Percentiles rank a stretch among this genome's conserved stretches.
phyloP scores from a whole-genome alignment of 2,329 filamentous ascomycete species.

The Trichoderma lentiforme region DNA sequence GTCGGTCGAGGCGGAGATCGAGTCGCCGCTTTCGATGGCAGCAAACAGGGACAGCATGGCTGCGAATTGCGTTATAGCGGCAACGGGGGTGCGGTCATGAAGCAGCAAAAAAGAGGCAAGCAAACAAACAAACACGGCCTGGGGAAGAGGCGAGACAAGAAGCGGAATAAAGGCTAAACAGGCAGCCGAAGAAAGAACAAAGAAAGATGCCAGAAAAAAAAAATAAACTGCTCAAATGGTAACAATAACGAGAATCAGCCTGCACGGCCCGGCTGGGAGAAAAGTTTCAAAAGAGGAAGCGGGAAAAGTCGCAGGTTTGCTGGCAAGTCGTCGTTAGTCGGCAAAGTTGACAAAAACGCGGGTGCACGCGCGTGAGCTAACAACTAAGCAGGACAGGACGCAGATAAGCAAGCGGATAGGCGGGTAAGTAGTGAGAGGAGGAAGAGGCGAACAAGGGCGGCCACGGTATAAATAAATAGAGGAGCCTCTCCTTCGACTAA shows the following conservation, averaged over 20 bases:
- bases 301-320: not conserved
- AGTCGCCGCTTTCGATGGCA: slow-evolving; percentile 32
- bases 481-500: not conserved
- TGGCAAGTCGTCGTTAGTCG: not conserved
- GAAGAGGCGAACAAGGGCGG: not conserved
- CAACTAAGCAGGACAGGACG: not conserved
- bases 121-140: not conserved
- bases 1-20: slow-evolving; percentile 34
- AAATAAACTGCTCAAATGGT: not conserved
- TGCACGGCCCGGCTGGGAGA: not conserved
- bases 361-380: slow-evolving; percentile 11
- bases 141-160: not conserved
- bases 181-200: not conserved
- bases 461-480: slow-evolving; percentile 2
- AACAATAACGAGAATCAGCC: not conserved
- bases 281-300: not conserved
- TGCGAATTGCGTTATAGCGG: not conserved
- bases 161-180: not conserved
- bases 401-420: slow-evolving; percentile 6
- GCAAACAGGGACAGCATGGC: slow-evolving; percentile 31
- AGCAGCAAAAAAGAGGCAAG: not conserved
- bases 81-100: not conserved
- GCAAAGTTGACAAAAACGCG: slow-evolving; percentile 12
- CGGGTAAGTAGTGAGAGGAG: not conserved
- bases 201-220: not conserved